phyloP scores from a whole-genome alignment of 23 red algal species.

The Gracilaria vermiculophylla region DNA sequence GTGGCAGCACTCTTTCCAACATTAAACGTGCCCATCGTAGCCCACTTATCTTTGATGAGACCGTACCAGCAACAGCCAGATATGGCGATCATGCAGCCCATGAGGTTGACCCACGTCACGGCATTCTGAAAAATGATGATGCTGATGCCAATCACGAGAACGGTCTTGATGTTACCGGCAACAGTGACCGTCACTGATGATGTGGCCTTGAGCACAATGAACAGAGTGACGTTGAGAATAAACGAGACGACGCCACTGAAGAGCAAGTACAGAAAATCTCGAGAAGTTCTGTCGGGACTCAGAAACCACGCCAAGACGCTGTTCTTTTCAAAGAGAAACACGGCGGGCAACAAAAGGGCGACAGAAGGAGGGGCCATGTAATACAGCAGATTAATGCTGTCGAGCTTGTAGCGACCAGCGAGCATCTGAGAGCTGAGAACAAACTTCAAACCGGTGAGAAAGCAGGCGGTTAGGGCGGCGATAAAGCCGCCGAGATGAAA shows the following conservation, averaged over 20 bases:
- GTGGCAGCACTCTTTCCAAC: slow-evolving; percentile 27
- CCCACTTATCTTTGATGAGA: slow-evolving; percentile 78
- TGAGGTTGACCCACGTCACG: slow-evolving; percentile 58
- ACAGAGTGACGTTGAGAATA: slow-evolving; percentile 77
- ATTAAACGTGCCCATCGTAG: slow-evolving; percentile 76
- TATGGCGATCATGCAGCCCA: slow-evolving; percentile 82
- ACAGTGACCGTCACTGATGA: slow-evolving; percentile 85
- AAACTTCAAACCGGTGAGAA: slow-evolving; percentile 83
- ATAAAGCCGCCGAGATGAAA: slow-evolving; percentile 92
- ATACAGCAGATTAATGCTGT: slow-evolving; percentile 70
- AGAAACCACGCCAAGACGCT: slow-evolving; percentile 32
- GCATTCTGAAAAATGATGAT: slow-evolving; percentile 86
- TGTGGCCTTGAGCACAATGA: slow-evolving; percentile 82
- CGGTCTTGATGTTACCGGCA: slow-evolving; percentile 88
- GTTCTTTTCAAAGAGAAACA: slow-evolving; percentile 32
- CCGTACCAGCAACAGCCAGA: slow-evolving; percentile 82
- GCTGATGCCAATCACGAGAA: slow-evolving; percentile 71
- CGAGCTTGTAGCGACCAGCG: slow-evolving; percentile 67
- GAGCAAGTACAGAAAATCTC: slow-evolving; percentile 42
- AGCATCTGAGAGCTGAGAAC: slow-evolving; percentile 79
- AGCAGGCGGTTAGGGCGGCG: slow-evolving; percentile 81
- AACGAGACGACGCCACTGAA: slow-evolving; percentile 69
- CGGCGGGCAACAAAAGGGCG: slow-evolving; percentile 61
- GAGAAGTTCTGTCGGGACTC: slow-evolving; percentile 20
- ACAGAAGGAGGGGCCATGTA: slow-evolving; percentile 77